Percentiles rank a stretch among this genome's conserved stretches.
phyloP scores from a whole-genome alignment of 306 rosid genomes.

The Quercus robur region DNA sequence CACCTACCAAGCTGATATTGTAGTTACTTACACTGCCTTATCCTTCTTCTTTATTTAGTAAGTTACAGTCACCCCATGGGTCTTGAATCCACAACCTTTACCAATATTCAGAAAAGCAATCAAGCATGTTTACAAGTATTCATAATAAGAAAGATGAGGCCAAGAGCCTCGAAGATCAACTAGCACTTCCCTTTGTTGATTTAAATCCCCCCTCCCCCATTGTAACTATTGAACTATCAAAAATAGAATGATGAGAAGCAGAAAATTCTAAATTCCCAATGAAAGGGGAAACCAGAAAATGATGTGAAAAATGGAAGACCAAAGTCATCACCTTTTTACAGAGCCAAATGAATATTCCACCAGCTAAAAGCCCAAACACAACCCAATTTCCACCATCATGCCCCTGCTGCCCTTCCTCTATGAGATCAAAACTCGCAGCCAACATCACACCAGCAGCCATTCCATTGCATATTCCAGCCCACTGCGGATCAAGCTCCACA shows the following conservation, averaged over 20 bases:
- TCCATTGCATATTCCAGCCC: slow-evolving; percentile 99
- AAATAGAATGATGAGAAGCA: neutral
- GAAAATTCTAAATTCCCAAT: slow-evolving; percentile 6
- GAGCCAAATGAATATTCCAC: slow-evolving; percentile 88
- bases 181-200: too few species aligned
- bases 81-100: too few species aligned
- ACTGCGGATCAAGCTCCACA: slow-evolving; percentile 94
- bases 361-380: slow-evolving; percentile 78
- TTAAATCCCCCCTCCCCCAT: too few species aligned
- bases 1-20: too few species aligned
- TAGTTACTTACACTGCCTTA: too few species aligned
- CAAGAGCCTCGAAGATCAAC: too few species aligned
- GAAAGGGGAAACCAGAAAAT: neutral
- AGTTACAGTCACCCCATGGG: too few species aligned
- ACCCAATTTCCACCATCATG: slow-evolving; percentile 93
- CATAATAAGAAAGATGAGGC: too few species aligned
- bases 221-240: too few species aligned
- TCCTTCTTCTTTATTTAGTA: too few species aligned
- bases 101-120: neutral
- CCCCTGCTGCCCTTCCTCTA: slow-evolving; percentile 94
- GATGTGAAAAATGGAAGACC: slow-evolving; percentile 1
- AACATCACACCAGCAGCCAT: slow-evolving; percentile 99
- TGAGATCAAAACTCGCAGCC: slow-evolving; percentile 95
- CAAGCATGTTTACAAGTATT: neutral
- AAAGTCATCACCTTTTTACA: slow-evolving; percentile 73